Evolutionary conservation across 2,329 filamentous ascomycete species (phyloP).

Genomic region (Blumeria hordei): DNA sequence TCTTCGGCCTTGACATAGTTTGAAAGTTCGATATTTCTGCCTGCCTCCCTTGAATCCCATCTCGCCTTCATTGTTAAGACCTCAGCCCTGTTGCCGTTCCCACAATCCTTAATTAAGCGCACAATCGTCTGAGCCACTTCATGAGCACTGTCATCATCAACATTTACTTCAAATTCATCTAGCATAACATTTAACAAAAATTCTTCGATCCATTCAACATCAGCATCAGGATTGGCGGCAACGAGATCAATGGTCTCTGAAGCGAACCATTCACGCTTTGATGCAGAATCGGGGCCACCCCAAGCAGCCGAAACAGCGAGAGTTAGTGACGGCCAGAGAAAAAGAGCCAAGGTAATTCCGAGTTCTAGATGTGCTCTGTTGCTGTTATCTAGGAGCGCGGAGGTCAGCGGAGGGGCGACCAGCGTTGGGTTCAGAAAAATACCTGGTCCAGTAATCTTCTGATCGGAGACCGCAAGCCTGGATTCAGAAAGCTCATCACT

Average conservation of each 20-base stretch:
- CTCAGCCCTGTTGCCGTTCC: constrained; percentile 38
- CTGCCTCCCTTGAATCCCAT: constrained; percentile 32
- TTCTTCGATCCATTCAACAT: constrained; percentile 59
- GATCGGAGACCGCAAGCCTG: too few species aligned
- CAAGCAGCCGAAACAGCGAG: constrained; percentile 71
- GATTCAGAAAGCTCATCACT: too few species aligned
- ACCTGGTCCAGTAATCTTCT: too few species aligned
- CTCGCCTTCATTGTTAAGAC: constrained; percentile 37
- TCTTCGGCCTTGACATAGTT: constrained; percentile 27
- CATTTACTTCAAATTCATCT: constrained; percentile 82
- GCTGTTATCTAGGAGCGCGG: too few species aligned
- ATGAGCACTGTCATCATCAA: constrained; percentile 70
- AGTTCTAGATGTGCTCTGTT: constrained; percentile 51
- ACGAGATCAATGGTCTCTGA: constrained; percentile 70
- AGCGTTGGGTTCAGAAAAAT: too few species aligned
- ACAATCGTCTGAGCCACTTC: constrained; percentile 53
- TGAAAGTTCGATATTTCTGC: constrained; percentile 25
- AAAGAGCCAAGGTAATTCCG: constrained; percentile 59
- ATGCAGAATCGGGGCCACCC: constrained; percentile 58
- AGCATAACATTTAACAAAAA: constrained; percentile 75
- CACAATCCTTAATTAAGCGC: constrained; percentile 36
- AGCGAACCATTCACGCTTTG: constrained; percentile 94
- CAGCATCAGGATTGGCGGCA: constrained; percentile 30
- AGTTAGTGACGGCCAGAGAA: constrained; percentile 71
- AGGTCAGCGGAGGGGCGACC: too few species aligned